Evolutionary conservation across 495 filamentous ascomycete species (phyloP).

Genomic region (Trypethelium eluteriae): DNA sequence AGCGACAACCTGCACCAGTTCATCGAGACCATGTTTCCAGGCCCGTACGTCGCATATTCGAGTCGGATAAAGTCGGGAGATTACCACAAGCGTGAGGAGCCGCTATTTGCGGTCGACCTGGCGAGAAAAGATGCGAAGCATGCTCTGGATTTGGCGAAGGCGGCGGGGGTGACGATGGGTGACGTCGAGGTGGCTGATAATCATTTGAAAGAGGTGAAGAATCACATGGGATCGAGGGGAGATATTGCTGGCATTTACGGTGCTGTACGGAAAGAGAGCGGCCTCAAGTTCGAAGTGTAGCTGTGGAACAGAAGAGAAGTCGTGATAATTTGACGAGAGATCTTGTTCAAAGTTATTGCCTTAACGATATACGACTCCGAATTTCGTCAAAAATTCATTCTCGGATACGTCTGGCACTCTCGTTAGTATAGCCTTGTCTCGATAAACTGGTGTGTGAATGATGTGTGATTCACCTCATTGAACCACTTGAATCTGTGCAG

Average conservation of each 20-base stretch:
- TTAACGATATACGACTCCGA: too few relatives aligned
- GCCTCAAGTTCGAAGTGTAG: slow-evolving; percentile 55
- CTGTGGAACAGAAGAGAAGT: too few relatives aligned
- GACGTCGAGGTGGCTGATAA: slow-evolving; percentile 59
- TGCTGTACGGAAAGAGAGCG: slow-evolving; percentile 58
- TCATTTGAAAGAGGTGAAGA: slow-evolving; percentile 62
- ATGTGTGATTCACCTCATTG: too few relatives aligned
- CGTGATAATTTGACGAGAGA: too few relatives aligned
- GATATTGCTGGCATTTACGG: slow-evolving; percentile 85
- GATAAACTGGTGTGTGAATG: too few relatives aligned
- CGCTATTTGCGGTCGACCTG: slow-evolving; percentile 78
- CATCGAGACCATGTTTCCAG: slow-evolving; percentile 58
- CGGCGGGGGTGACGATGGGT: slow-evolving; percentile 54
- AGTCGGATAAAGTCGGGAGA: slow-evolving; percentile 66
- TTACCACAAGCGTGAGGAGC: slow-evolving; percentile 63
- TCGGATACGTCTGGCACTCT: too few relatives aligned
- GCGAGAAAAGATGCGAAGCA: slow-evolving; percentile 81
- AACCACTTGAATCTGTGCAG: too few relatives aligned
- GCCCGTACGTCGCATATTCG: slow-evolving; percentile 62
- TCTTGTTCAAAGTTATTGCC: too few relatives aligned
- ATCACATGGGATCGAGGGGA: slow-evolving; percentile 63
- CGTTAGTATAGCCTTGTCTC: too few relatives aligned
- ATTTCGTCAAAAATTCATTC: too few relatives aligned
- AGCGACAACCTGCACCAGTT: slow-evolving; percentile 58
- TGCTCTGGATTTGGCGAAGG: slow-evolving; percentile 57